phyloP scores from a whole-genome alignment of 1,284 basidiomycete genomes.

The Wallemia mellicola region DNA sequence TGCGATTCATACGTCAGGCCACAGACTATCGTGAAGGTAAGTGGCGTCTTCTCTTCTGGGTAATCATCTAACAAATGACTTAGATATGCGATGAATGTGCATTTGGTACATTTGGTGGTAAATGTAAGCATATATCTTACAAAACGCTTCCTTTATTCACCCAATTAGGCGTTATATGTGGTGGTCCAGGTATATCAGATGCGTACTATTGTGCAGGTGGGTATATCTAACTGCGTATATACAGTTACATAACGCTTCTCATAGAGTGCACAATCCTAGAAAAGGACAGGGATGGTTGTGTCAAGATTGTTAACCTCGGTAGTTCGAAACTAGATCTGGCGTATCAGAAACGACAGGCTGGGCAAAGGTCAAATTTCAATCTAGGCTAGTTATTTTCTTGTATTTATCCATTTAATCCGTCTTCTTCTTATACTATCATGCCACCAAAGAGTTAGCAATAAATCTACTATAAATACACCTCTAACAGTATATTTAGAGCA shows the following conservation, averaged over 20 bases:
- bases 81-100: constrained; percentile 2
- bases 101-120: constrained; percentile 74
- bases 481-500: too few relatives aligned
- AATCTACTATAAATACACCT: too few relatives aligned
- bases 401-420: background rate
- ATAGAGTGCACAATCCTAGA: constrained; percentile 76
- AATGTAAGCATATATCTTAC: constrained; percentile 27
- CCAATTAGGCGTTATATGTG: constrained; percentile 36
- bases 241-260: background rate
- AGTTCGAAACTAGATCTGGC: background rate
- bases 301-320: constrained; percentile 90
- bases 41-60: constrained; percentile 79
- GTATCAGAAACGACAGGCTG: background rate
- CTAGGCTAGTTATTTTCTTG: background rate
- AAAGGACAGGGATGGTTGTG: constrained; percentile 93
- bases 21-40: constrained; percentile 86
- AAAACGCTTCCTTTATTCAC: background rate
- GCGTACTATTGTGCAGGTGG: constrained; percentile 62
- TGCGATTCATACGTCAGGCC: constrained; percentile 98
- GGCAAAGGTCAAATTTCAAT: background rate
- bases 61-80: background rate
- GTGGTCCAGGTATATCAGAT: constrained; percentile 65
- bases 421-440: background rate
- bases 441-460: background rate
- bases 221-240: background rate